Percentiles rank a stretch among this genome's conserved stretches.
phyloP scores from a whole-genome alignment of 768 basidiomycete genomes.

The Termitomyces sp. region DNA sequence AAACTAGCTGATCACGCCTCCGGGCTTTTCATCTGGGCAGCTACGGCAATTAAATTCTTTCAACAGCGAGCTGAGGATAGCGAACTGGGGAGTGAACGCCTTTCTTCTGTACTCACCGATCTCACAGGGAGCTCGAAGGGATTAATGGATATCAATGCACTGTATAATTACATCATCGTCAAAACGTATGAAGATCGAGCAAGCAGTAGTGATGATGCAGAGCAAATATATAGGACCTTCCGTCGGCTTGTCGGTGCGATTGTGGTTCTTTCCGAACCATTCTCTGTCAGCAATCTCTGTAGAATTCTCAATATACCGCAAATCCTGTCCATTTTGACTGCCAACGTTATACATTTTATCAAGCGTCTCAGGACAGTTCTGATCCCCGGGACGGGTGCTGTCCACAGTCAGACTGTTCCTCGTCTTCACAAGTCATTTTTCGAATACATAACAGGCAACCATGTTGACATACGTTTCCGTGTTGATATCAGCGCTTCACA shows the following conservation, averaged over 20 bases:
- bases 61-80: not conserved
- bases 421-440: constrained; percentile 16
- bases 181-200: too few species aligned
- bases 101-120: not conserved
- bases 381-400: constrained; percentile 8
- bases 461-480: not conserved
- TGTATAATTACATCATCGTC: not conserved
- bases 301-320: constrained; percentile 7
- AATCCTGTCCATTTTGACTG: not conserved
- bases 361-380: constrained; percentile 15
- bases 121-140: not conserved
- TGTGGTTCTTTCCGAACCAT: too few species aligned
- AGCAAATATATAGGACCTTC: too few species aligned
- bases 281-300: constrained; percentile 7
- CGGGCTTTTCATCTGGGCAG: constrained; percentile 2
- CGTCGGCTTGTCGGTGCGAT: too few species aligned
- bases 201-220: too few species aligned
- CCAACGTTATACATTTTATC: constrained; percentile 11
- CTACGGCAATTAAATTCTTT: not conserved
- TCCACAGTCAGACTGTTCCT: constrained; percentile 11
- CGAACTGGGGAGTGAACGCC: not conserved
- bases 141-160: not conserved
- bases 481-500: constrained; percentile 2
- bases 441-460: constrained; percentile 12
- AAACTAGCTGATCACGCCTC: not conserved